A percentile compares a stretch with the other conserved stretches of the same genome.
These are phyloP conservation scores for Pulveroboletus sp. DNA, from an alignment of 768 basidiomycete species.

Conservation along the genomic window DNA sequence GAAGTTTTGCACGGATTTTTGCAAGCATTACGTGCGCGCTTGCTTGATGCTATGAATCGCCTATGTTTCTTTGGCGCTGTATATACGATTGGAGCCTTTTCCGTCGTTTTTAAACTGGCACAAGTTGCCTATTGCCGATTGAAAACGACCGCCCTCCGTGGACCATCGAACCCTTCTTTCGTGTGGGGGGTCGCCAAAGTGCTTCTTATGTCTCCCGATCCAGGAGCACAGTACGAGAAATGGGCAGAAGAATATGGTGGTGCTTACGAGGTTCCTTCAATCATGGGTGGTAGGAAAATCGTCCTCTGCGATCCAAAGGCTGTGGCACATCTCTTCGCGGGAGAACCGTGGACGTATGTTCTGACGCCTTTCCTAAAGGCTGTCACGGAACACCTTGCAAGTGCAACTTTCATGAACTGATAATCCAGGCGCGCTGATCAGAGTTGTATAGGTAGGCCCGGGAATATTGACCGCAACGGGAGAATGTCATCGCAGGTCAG, in stretches of 20 bases:
- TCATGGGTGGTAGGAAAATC: slow-evolving; percentile 41
- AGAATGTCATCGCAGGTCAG: slow-evolving; percentile 42
- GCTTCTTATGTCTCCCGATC: slow-evolving; percentile 14
- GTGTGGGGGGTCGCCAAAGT: slow-evolving; percentile 14
- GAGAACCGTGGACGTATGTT: slow-evolving; percentile 42
- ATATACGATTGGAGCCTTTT: slow-evolving; percentile 4
- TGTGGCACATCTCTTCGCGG: slow-evolving; percentile 49
- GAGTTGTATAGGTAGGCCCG: slow-evolving; percentile 29
- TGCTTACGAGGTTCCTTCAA: no score
- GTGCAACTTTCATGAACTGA: neutral
- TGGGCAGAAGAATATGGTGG: no score
- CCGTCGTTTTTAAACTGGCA: slow-evolving; percentile 5
- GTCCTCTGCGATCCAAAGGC: slow-evolving; percentile 12
- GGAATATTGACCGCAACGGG: slow-evolving; percentile 41
- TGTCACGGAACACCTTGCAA: slow-evolving; percentile 24
- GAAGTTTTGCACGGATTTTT: neutral
- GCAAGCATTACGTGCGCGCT: neutral
- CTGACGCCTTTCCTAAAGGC: slow-evolving; percentile 19
- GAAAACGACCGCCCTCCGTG: slow-evolving; percentile 22
- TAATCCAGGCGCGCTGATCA: neutral
- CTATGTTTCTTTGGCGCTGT: slow-evolving; percentile 1
- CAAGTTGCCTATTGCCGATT: slow-evolving; percentile 1
- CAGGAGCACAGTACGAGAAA: slow-evolving; percentile 37
- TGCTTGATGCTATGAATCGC: neutral
- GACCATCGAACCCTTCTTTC: slow-evolving; percentile 17